Base-by-base conservation (phyloP, 2,329 filamentous ascomycete species). In the Lachnum nothofagi region DNA sequence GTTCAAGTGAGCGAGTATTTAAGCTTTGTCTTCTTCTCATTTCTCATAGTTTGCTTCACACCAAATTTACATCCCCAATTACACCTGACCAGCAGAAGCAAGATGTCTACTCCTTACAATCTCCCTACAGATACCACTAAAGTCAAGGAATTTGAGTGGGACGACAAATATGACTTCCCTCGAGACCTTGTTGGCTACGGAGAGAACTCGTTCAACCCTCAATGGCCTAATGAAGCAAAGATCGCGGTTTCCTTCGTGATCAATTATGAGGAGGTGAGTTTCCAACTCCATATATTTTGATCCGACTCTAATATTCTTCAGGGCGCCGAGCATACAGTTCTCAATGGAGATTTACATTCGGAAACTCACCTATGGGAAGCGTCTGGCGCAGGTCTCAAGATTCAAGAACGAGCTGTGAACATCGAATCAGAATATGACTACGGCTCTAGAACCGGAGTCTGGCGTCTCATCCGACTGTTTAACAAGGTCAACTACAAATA, bases 401-500 rank as follows among this genome's bases (percentile, higher is more conserved):
- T 59, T 19, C 48, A 60, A 46, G 52, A 59, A 48, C 49, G 57
- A 49, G 66, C 63, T 8, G 55, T 62, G 3, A 64, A 63, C 48
- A 58, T 61, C 25, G 61, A 63, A 48, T 61, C 57, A 14, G 58
- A 62, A 54, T 70, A 69, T 45, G 68, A 70, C 41, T 67, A 67
- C 42, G 65, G 67, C 20, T 61, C 58, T 14, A 58, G 67, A 9
- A 57, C 62, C 2, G 66, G 66, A 4, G 63, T 67, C 5, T 72
- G 70, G 69, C 59, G 70, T 12, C 55, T 72, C 5, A 64, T 69
- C 51, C 61, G 67, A 3, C 58, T 73, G 2, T 71, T 72, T 56
- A 65, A 67, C 46, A 68, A 70, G 48, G 68, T 67, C 34, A 66
- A 65, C 5, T 70, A 67, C 68, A 66, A 66, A 42, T 70, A 72